Evolutionary conservation across 176 grass and related monocot species (phyloP).

Genomic region (Rhynchospora breviuscula): DNA sequence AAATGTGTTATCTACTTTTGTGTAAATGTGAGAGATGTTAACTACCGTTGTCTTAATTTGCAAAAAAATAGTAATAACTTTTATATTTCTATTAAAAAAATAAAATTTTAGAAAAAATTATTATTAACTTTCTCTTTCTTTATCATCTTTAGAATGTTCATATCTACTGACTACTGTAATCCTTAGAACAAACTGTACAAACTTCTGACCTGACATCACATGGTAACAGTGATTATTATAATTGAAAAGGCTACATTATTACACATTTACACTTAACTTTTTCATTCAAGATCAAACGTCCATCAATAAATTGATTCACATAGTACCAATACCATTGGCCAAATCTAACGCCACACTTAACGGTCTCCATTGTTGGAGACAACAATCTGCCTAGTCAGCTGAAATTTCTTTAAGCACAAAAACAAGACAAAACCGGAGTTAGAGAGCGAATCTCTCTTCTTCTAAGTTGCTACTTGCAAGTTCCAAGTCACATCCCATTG

Average conservation of each 20-base stretch:
- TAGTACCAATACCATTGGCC: too few species aligned
- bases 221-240: slow-evolving; percentile 23
- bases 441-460: not conserved
- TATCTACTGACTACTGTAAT: not conserved
- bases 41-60: too few species aligned
- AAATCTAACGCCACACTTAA: not conserved
- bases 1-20: too few species aligned
- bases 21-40: too few species aligned
- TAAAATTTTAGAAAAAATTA: not conserved
- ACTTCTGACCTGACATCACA: not conserved
- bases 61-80: too few species aligned
- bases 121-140: not conserved
- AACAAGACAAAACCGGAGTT: not conserved
- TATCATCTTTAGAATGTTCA: not conserved
- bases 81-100: not conserved
- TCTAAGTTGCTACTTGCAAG: not conserved
- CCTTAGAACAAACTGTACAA: not conserved
- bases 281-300: too few species aligned
- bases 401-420: not conserved
- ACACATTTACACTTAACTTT: too few species aligned
- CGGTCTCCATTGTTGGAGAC: not conserved
- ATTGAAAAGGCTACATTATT: slow-evolving; percentile 4
- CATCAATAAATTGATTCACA: too few species aligned
- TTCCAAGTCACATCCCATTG: slow-evolving; percentile 9
- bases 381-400: not conserved